Evolutionary conservation across 2,329 filamentous ascomycete genomes (phyloP).

Genomic region (Scedosporium minutisporum): DNA sequence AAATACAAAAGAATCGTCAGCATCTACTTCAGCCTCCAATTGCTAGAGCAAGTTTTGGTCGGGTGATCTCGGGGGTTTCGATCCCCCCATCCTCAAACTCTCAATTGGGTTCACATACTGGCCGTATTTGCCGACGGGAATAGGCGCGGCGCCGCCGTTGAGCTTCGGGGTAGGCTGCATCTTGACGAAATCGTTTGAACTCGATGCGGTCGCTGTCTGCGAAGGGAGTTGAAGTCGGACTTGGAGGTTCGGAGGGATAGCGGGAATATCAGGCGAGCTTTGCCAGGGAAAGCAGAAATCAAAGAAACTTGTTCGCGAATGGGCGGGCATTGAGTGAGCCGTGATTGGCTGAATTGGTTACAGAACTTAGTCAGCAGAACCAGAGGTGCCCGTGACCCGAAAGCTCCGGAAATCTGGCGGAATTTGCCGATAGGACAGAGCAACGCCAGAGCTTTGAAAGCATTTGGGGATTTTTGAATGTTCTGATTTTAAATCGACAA

Average conservation of each 20-base stretch:
- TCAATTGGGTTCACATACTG: conserved; percentile 26
- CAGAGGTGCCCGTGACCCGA: not conserved
- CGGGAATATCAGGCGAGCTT: conserved; percentile 7
- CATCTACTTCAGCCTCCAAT: not conserved
- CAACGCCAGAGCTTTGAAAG: conserved; percentile 2
- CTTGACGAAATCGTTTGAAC: not conserved
- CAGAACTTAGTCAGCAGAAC: not conserved
- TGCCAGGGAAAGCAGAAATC: not conserved
- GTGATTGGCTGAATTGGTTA: not conserved
- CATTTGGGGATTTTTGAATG: not conserved
- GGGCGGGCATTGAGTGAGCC: not conserved
- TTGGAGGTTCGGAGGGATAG: not conserved
- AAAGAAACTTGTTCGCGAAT: not conserved
- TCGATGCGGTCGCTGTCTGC: conserved; percentile 1
- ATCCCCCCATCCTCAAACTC: not conserved
- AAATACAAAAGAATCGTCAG: conserved; percentile 15
- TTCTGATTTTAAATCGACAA: not conserved
- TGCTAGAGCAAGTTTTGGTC: not conserved
- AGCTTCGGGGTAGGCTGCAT: conserved; percentile 6
- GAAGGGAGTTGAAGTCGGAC: conserved; percentile 2
- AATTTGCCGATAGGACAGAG: not conserved
- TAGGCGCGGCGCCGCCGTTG: conserved; percentile 23
- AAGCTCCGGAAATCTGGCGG: conserved; percentile 6
- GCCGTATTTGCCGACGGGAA: conserved; percentile 31
- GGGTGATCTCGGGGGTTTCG: conserved; percentile 2